Evolutionary conservation across 805 yeast genomes (phyloP).

Genomic region (Yarrowia sp.): DNA sequence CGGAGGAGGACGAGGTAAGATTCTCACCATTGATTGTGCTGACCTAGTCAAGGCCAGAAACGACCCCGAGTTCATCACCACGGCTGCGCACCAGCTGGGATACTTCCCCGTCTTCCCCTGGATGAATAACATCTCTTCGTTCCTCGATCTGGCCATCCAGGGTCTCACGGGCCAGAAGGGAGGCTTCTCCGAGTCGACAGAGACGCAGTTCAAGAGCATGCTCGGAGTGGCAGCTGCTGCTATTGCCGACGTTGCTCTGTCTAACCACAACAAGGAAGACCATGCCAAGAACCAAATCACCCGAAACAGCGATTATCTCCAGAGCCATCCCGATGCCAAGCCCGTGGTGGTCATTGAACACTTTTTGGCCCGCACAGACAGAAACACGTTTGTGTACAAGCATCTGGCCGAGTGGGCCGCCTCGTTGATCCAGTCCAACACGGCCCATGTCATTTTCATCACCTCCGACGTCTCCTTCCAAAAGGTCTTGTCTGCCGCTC

Average conservation of each 20-base stretch:
- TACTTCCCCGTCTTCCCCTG: constrained; percentile 94
- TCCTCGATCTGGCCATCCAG: constrained; percentile 80
- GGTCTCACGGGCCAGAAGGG: constrained; percentile 93
- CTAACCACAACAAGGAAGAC: constrained; percentile 11
- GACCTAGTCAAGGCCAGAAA: constrained; percentile 66
- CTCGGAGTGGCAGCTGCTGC: constrained; percentile 68
- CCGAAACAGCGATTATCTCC: constrained; percentile 54
- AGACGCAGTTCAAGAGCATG: constrained; percentile 77
- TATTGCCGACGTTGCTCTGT: constrained; percentile 57
- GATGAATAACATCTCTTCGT: constrained; percentile 73
- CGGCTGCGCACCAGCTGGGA: constrained; percentile 74
- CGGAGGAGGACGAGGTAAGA: constrained; percentile 29
- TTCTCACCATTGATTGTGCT: constrained; percentile 76
- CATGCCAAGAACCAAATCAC: constrained; percentile 4
- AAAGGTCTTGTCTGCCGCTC: constrained; percentile 60
- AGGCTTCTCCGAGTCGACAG: constrained; percentile 79
- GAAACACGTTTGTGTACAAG: constrained; percentile 59
- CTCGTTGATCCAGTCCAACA: constrained; percentile 63
- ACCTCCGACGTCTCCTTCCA: constrained; percentile 81
- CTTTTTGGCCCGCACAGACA: constrained; percentile 56
- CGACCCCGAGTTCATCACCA: constrained; percentile 63
- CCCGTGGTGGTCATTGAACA: constrained; percentile 84
- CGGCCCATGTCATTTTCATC: constrained; percentile 85
- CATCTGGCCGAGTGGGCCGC: constrained; percentile 89
- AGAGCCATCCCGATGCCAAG: constrained; percentile 77